phyloP scores from a whole-genome alignment of 1,284 basidiomycete genomes.

The Ustilago crameri region DNA sequence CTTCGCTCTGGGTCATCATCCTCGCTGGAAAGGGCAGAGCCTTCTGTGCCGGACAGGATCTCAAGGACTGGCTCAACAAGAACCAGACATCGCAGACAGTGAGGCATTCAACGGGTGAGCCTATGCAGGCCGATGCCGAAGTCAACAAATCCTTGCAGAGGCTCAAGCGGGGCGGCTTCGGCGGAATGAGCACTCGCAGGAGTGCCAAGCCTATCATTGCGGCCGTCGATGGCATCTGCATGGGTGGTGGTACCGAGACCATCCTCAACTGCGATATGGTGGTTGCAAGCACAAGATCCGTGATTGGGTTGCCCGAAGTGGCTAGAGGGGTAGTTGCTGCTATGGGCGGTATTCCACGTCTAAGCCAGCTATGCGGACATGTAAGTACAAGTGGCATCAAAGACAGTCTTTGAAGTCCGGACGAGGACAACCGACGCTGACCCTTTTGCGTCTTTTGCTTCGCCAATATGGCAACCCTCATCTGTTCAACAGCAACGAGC shows the following conservation, averaged over 20 bases:
- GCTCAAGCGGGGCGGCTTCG: constrained; percentile 76
- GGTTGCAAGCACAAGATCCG: constrained; percentile 77
- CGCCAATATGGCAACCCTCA: neutral
- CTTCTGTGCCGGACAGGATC: constrained; percentile 76
- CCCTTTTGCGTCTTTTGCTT: neutral
- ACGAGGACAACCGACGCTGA: no score
- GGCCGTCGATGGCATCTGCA: constrained; percentile 81
- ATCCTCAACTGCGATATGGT: constrained; percentile 84
- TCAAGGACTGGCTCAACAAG: constrained; percentile 53
- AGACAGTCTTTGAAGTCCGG: neutral
- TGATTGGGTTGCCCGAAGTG: constrained; percentile 83
- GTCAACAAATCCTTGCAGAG: constrained; percentile 22
- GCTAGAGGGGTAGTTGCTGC: constrained; percentile 80
- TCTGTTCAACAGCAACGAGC: constrained; percentile 72
- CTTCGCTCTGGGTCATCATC: constrained; percentile 79
- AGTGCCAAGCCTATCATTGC: constrained; percentile 82
- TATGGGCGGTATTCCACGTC: constrained; percentile 75
- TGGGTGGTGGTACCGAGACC: constrained; percentile 84
- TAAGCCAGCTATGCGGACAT: constrained; percentile 58
- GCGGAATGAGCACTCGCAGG: constrained; percentile 75
- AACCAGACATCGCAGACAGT: constrained; percentile 27
- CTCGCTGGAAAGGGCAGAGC: constrained; percentile 80
- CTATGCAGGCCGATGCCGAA: constrained; percentile 42
- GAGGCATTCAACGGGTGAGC: constrained; percentile 25
- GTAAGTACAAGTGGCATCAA: constrained; percentile 15